Evolutionary conservation across 495 filamentous ascomycete species (phyloP).

Genomic region (Aspergillus ellipticus): DNA sequence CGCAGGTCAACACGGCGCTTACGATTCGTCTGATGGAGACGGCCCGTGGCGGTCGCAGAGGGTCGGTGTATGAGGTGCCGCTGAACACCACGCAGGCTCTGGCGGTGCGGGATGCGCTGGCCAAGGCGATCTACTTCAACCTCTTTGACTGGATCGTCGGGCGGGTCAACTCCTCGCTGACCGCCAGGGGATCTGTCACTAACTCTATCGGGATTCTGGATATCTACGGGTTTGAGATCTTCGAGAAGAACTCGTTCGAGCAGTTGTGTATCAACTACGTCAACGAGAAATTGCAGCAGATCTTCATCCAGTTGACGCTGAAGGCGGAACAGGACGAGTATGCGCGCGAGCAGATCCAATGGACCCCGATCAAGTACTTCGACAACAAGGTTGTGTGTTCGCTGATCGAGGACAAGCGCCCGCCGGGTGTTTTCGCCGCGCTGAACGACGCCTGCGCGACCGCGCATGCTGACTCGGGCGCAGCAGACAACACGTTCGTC

Average conservation of each 20-base stretch:
- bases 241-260: slow-evolving; percentile 98
- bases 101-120: slow-evolving; percentile 87
- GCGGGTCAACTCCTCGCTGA: slow-evolving; percentile 84
- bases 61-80: slow-evolving; percentile 85
- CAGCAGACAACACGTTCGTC: slow-evolving; percentile 94
- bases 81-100: slow-evolving; percentile 87
- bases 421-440: slow-evolving; percentile 91
- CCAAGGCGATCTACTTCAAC: slow-evolving; percentile 95
- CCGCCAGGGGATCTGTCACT: slow-evolving; percentile 67
- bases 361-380: slow-evolving; percentile 99
- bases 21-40: slow-evolving; percentile 90
- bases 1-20: slow-evolving; percentile 79
- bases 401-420: slow-evolving; percentile 87
- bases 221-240: slow-evolving; percentile 99
- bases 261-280: slow-evolving; percentile 99
- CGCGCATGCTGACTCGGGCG: slow-evolving; percentile 88
- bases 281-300: slow-evolving; percentile 99
- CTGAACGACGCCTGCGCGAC: slow-evolving; percentile 97
- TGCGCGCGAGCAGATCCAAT: slow-evolving; percentile 90
- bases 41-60: slow-evolving; percentile 72
- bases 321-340: slow-evolving; percentile 99
- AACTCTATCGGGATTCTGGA: slow-evolving; percentile 97
- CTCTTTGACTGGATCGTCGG: slow-evolving; percentile 98
- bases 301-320: slow-evolving; percentile 97
- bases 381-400: slow-evolving; percentile 99